Conservation (phyloP, 1,284 basidiomycete genomes). For the Sphagnurus paluster region DNA sequence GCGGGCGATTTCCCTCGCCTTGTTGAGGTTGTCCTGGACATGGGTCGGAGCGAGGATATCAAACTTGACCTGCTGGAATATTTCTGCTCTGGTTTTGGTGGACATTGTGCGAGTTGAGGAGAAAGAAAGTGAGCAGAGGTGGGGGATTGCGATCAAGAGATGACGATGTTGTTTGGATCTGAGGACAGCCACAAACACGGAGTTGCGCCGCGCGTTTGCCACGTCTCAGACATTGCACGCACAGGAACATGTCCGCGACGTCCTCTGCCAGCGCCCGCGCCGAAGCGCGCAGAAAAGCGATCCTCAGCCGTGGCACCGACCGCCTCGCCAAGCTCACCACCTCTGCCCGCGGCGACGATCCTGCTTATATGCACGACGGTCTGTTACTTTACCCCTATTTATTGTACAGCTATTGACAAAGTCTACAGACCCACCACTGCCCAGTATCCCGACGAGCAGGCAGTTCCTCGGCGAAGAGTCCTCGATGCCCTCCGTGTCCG, state of each 20-base stretch:
- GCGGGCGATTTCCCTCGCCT: conserved; percentile 54
- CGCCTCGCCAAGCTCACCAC: conserved; percentile 74
- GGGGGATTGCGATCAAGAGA: no score
- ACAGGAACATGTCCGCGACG: conserved; percentile 8
- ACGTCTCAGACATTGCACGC: conserved; percentile 15
- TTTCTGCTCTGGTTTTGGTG: conserved; percentile 20
- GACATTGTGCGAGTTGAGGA: conserved; percentile 17
- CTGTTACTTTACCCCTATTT: conserved; percentile 20
- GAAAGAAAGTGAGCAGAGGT: conserved; percentile 2
- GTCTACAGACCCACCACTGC: conserved; percentile 42
- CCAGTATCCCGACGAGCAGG: conserved; percentile 33
- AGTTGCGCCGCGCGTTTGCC: conserved; percentile 15
- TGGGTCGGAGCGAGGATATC: conserved; percentile 60
- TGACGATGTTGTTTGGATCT: no score
- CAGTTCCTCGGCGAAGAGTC: conserved; percentile 64
- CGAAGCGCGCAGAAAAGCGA: conserved; percentile 74
- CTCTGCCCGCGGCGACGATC: conserved; percentile 71
- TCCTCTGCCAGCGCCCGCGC: conserved; percentile 44
- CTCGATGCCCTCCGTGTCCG: conserved; percentile 28
- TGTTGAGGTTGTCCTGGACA: conserved; percentile 53
- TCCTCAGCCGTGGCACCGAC: conserved; percentile 66
- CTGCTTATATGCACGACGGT: conserved; percentile 60
- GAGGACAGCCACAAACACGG: conserved; percentile 9
- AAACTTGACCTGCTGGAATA: conserved; percentile 59
- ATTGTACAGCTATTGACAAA: conserved; percentile 5